Conservation (phyloP, 2,329 filamentous ascomycete genomes). For the Alternaria brassicicola region DNA sequence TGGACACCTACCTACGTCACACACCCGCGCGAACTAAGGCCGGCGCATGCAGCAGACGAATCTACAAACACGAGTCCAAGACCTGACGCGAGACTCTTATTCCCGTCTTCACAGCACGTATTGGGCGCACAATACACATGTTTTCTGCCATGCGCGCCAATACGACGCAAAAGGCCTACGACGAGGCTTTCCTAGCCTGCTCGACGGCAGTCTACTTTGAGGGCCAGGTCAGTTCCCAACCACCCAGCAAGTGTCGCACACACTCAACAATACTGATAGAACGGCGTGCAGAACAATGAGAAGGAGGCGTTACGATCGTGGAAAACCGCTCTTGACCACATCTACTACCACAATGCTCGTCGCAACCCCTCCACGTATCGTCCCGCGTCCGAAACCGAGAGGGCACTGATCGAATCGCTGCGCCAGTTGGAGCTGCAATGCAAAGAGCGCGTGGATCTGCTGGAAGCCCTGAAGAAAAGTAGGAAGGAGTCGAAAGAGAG, state of each 20-base stretch:
- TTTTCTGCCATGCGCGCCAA: slow-evolving; percentile 59
- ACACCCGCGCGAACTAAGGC: slow-evolving; percentile 32
- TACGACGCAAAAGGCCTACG: slow-evolving; percentile 93
- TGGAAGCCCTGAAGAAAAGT: slow-evolving; percentile 78
- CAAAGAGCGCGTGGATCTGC: slow-evolving; percentile 87
- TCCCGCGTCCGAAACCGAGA: slow-evolving; percentile 81
- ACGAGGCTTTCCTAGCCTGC: slow-evolving; percentile 93
- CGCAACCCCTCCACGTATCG: slow-evolving; percentile 71
- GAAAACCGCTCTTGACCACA: slow-evolving; percentile 85
- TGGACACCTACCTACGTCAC: slow-evolving; percentile 44
- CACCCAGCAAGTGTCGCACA: neutral
- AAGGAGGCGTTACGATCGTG: slow-evolving; percentile 88
- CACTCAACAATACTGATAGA: slow-evolving; percentile 2
- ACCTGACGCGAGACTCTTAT: slow-evolving; percentile 15
- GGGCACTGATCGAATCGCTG: slow-evolving; percentile 79
- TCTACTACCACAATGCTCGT: slow-evolving; percentile 83
- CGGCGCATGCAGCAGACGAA: slow-evolving; percentile 28
- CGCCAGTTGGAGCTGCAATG: slow-evolving; percentile 86
- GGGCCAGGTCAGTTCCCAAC: slow-evolving; percentile 68
- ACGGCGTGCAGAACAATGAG: slow-evolving; percentile 76
- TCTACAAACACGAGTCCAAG: slow-evolving; percentile 24
- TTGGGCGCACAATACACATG: slow-evolving; percentile 9
- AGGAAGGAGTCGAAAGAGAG: slow-evolving; percentile 58
- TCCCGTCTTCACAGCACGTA: slow-evolving; percentile 46
- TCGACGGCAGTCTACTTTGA: slow-evolving; percentile 97